A percentile compares a stretch with the other conserved stretches of the same genome.
Evolutionary conservation across 805 yeast species (phyloP).

Genomic region (Lipomyces mesembrius): DNA sequence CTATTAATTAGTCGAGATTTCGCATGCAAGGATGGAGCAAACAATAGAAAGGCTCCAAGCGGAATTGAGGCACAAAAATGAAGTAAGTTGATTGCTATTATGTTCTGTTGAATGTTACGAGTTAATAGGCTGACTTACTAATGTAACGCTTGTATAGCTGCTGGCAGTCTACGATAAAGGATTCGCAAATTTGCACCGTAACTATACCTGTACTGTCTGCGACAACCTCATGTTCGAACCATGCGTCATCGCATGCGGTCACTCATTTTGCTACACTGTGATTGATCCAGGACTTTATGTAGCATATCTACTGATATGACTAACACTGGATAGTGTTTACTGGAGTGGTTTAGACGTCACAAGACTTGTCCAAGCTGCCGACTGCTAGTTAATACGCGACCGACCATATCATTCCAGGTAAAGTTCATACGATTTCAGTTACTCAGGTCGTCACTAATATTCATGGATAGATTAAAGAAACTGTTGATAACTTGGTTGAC

Average conservation of each 20-base stretch:
- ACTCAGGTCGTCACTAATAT: not conserved
- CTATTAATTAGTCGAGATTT: not conserved
- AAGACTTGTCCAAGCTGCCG: conserved; percentile 34
- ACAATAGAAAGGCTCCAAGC: conserved; percentile 15
- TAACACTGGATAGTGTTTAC: conserved; percentile 22
- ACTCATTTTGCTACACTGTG: conserved; percentile 37
- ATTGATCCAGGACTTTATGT: not conserved
- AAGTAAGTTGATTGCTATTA: conserved; percentile 14
- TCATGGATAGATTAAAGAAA: conserved; percentile 19
- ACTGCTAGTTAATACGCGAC: conserved; percentile 12
- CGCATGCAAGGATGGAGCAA: not conserved
- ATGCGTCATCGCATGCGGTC: conserved; percentile 37
- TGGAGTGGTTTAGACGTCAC: conserved; percentile 28
- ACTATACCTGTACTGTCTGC: conserved; percentile 29
- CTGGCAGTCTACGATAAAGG: conserved; percentile 14
- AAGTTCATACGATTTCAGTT: not conserved
- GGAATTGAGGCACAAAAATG: conserved; percentile 28
- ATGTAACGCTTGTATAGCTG: conserved; percentile 8
- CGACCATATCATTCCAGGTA: conserved; percentile 32
- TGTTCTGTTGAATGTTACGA: not conserved
- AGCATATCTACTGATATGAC: not conserved
- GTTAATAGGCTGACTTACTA: not conserved
- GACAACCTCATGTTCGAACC: conserved; percentile 36
- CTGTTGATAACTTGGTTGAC: conserved; percentile 17
- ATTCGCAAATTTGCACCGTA: conserved; percentile 7